A percentile compares a stretch with the other conserved stretches of the same genome.
These are phyloP conservation scores for Phytophthora tubulina DNA, from an alignment of 352 stramenopile species.

Conservation along the genomic window DNA sequence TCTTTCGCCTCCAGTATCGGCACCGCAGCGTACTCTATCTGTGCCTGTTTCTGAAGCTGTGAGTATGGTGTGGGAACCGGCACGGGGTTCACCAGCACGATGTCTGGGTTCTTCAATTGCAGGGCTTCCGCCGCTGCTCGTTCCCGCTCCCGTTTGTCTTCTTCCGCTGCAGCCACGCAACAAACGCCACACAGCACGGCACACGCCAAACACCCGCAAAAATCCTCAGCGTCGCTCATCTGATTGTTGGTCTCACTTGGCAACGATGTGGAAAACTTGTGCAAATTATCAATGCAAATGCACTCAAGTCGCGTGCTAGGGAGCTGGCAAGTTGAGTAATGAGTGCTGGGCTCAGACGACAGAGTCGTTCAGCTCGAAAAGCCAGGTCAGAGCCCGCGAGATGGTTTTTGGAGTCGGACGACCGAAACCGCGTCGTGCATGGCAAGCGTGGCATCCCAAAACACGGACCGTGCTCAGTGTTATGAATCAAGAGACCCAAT, in stretches of 20 bases:
- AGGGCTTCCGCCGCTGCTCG: conserved; percentile 49
- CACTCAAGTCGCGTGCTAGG: conserved; percentile 2
- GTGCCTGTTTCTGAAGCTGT: conserved; percentile 33
- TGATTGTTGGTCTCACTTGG: background rate
- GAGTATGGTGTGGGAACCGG: conserved; percentile 57
- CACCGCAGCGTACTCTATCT: conserved; percentile 3
- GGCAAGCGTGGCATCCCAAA: conserved; percentile 22
- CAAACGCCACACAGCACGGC: conserved; percentile 78
- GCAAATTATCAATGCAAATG: background rate
- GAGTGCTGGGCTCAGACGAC: conserved; percentile 11
- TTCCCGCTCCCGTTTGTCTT: conserved; percentile 85
- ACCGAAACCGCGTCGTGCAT: conserved; percentile 13
- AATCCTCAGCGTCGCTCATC: conserved; percentile 83
- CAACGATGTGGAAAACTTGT: background rate
- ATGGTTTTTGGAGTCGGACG: conserved; percentile 37
- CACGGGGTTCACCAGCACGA: conserved; percentile 77
- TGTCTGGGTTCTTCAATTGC: conserved; percentile 55
- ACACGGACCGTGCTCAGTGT: conserved; percentile 4
- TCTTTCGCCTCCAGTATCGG: conserved; percentile 18
- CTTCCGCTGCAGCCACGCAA: conserved; percentile 78
- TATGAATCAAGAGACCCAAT: conserved; percentile 4
- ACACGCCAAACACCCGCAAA: conserved; percentile 81
- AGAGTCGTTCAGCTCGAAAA: conserved; percentile 14
- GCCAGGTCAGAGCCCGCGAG: conserved; percentile 10
- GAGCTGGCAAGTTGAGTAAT: conserved; percentile 25